These are phyloP conservation scores for Coniella lustricola DNA, from an alignment of 2,329 filamentous ascomycete species.

Conservation along the genomic window DNA sequence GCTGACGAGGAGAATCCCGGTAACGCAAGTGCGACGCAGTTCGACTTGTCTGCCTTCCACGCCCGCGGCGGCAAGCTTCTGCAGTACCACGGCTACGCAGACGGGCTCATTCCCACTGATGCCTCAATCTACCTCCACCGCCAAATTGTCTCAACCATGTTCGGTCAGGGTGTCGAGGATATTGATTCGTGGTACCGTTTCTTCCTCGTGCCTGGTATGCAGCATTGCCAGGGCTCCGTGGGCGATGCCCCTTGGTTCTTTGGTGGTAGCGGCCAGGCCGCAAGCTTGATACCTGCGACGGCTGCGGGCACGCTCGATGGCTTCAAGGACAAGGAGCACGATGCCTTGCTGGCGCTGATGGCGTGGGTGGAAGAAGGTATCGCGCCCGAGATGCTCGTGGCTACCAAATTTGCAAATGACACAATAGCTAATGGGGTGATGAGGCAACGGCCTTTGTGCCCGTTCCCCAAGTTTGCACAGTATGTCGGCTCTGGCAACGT, in stretches of 20 bases:
- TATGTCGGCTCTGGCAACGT: neutral
- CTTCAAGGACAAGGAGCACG: slow-evolving; percentile 22
- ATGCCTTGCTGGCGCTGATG: slow-evolving; percentile 38
- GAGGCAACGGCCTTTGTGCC: slow-evolving; percentile 2
- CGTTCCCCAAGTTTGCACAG: neutral
- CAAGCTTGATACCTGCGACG: slow-evolving; percentile 26
- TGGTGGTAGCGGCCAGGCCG: slow-evolving; percentile 3
- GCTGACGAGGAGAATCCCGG: slow-evolving; percentile 6
- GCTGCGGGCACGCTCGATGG: slow-evolving; percentile 17
- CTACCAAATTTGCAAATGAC: slow-evolving; percentile 3
- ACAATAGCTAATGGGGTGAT: neutral
- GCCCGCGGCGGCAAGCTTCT: slow-evolving; percentile 36
- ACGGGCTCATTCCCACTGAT: slow-evolving; percentile 35
- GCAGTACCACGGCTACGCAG: slow-evolving; percentile 36
- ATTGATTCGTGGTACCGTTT: slow-evolving; percentile 38
- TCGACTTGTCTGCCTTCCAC: slow-evolving; percentile 28
- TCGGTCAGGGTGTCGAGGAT: slow-evolving; percentile 14
- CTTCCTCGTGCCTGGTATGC: slow-evolving; percentile 46
- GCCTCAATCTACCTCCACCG: slow-evolving; percentile 17
- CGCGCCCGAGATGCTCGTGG: slow-evolving; percentile 29
- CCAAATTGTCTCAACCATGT: neutral
- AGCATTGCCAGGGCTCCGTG: slow-evolving; percentile 32
- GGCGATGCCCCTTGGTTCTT: slow-evolving; percentile 6
- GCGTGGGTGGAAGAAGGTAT: slow-evolving; percentile 36
- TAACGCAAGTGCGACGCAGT: slow-evolving; percentile 16